Evolutionary conservation across 768 basidiomycete genomes (phyloP), one percentile per base, ranked within the genome.

Genomic region (Boletellus sp.): DNA sequence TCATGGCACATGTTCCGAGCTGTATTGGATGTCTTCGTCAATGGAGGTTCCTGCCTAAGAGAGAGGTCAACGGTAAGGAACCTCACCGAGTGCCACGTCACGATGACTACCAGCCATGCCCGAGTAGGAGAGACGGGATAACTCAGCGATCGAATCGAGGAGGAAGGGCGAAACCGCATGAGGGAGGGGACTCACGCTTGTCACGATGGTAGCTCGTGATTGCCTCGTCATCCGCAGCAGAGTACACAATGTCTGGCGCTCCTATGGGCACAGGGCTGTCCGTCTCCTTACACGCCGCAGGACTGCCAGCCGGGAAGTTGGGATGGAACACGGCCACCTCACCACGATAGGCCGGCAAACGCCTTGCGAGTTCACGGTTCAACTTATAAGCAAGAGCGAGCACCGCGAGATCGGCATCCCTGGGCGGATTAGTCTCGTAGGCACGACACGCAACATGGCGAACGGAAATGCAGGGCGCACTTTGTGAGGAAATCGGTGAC

Each of bases 1-100:
- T 84, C 85, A 86, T 86, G 0, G 83, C 75, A 48, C 83, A 85
- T 0, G 84, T 86, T 28, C 83, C 83, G 5, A 82, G 68, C 81
- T 84, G n/a, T n/a, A n/a, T n/a, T 10, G 26, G 26, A 28, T 28
- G 4, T 26, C 7, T 28, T 8, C 26, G 10, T 28, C 26, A 28
- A 28, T 8, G 26, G 6, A 28, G 7, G 26, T 28, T 28, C 7
- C 8, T n/a, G n/a, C n/a, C n/a, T n/a, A 28, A 5, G 8, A 28
- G 10, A 28, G 26, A 7, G 1, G 26, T 10, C 26, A 28, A 5
- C n/a, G 10, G 6, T 1, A 1, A 4, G 13, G 35, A 8, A 17
- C 6, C 42, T 32, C 8, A 50, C 48, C 36, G 48, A 22, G 39
- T 52, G 48, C 10, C 13, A 37, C 6, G 42, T 33, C 4, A 33